Evolutionary conservation across 2,329 filamentous ascomycete species (phyloP), one percentile per base, ranked within the genome.

Genomic region (Trichoderma aggressivum): DNA sequence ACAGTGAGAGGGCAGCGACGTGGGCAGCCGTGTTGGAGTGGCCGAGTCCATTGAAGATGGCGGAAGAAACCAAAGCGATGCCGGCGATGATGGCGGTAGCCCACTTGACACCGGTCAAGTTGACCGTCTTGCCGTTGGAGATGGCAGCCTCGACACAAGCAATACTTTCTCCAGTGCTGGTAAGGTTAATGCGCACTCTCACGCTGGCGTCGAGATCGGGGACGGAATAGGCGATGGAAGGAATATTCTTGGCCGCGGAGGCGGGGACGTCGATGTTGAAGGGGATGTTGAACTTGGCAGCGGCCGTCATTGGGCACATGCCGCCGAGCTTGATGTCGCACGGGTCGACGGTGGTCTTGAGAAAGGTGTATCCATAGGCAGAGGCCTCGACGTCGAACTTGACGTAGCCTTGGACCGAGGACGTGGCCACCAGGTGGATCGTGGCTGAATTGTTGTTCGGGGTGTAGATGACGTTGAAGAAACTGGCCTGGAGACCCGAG

Each of bases 11-110:
- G 69, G 94, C 92, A 68, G 95, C 95, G 74, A 98, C 93, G 82
- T 98, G 95, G 63, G 95, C 94, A 58, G 95, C 94, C 7, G 95
- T 95, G 80, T 98, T 98, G 63, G 93, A 93, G 81, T 98, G 94
- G 12, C 95, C 95, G 4, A 98, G 85, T 32, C 94, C 94, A 34
- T 94, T 97, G 34, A 95, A 92, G 74, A 98, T 88, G 72, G 94
- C 95, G 56, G 95, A 97, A 7, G 94, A 91, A 62, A 94, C 86
- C 56, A 98, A 86, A 75, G 92, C 94, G 53, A 97, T 83, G 73
- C 93, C 94, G 74, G 94, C 93, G 76, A 98, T 94, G 74, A 97
- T 86, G 71, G 95, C 95, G 28, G 94, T 94, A 47, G 90, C 87
- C 94, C 94, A 98, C 76, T 94, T 94, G 47, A 98, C 94, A 72